A percentile compares a stretch with the other conserved stretches of the same genome.
Evolutionary conservation across 352 stramenopile species (phyloP).

Genomic region (Pythium vanterpoolii): DNA sequence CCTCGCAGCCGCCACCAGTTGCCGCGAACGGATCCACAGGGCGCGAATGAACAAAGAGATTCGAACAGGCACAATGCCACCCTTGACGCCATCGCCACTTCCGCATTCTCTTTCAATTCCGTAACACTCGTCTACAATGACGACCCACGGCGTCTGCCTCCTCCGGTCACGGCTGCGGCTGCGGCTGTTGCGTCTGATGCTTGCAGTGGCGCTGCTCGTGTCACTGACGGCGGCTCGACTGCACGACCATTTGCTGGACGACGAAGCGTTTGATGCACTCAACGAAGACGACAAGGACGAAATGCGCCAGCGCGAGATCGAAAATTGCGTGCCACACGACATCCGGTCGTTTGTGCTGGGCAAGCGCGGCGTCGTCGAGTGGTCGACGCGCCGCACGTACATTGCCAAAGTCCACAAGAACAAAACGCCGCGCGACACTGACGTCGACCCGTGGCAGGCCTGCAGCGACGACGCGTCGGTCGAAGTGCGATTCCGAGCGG

Average conservation of each 20-base stretch:
- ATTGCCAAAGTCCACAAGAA: constrained; percentile 56
- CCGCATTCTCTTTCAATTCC: neutral
- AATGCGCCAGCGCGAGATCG: constrained; percentile 75
- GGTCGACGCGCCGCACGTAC: constrained; percentile 68
- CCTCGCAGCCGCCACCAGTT: constrained; percentile 9
- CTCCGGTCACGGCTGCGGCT: constrained; percentile 3
- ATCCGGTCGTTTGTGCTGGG: constrained; percentile 68
- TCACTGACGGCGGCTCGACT: constrained; percentile 12
- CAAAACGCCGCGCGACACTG: constrained; percentile 30
- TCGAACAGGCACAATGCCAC: neutral
- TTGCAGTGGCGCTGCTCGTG: constrained; percentile 11
- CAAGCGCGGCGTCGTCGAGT: constrained; percentile 55
- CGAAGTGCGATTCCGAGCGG: constrained; percentile 50
- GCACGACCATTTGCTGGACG: constrained; percentile 37
- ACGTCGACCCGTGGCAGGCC: constrained; percentile 56
- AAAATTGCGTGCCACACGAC: constrained; percentile 84
- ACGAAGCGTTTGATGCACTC: constrained; percentile 35
- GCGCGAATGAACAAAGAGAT: neutral
- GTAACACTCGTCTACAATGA: neutral
- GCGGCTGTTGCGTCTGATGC: too few species aligned
- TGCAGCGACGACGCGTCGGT: constrained; percentile 60
- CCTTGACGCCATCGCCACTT: neutral
- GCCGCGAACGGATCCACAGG: neutral
- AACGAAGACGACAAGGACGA: constrained; percentile 50
- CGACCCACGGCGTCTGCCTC: neutral